Base-by-base conservation (phyloP, 805 yeast genomes). In the Wickerhamomyces ciferrii region DNA sequence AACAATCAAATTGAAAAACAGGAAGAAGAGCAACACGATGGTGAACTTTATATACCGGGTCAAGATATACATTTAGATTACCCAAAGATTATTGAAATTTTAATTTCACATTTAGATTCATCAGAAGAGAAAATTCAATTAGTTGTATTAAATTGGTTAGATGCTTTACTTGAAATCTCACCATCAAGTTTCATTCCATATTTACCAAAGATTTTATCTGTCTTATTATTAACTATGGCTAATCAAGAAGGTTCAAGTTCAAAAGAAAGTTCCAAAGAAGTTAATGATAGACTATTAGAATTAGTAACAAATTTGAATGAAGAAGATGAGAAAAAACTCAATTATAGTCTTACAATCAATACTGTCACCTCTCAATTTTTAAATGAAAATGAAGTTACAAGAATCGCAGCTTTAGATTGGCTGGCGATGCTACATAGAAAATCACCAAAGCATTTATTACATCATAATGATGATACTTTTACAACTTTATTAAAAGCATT, bases 321-420 rank as follows among this genome's bases (percentile, higher is more conserved):
- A 23, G 52, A 56, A 13, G 65, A 61, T n/a, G 60, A 58, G n/a
- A 53, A 52, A 31, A 53, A 60, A 42, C 55, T 77, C 14, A 81
- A 79, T 55, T 76, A 79, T 50, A 68, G 80, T 0, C 68, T 84
- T 7, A 81, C 89, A 1, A 81, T 90, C 37, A 81, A 82, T 48
- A 82, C 84, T 5, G 71, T 92, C 46, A 83, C 88, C 4, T 61
- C 80, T 37, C 96, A 90, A 59, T 81, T 86, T 50, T 66, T 80
- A 48, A 82, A 79, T 52, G 88, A 85, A 44, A 83, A 87, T 54
- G 96, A 89, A 50, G 80, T 83, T 25, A 86, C 97, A 0, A 75
- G 94, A 48, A 74, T 89, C 31, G 88, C 95, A 0, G 83, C 94
- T 21, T 68, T 94, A 32, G 96, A 91, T 52, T 94, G 99, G 99